Conservation (phyloP, 805 yeast genomes). For the Hanseniaspora occidentalis region DNA sequence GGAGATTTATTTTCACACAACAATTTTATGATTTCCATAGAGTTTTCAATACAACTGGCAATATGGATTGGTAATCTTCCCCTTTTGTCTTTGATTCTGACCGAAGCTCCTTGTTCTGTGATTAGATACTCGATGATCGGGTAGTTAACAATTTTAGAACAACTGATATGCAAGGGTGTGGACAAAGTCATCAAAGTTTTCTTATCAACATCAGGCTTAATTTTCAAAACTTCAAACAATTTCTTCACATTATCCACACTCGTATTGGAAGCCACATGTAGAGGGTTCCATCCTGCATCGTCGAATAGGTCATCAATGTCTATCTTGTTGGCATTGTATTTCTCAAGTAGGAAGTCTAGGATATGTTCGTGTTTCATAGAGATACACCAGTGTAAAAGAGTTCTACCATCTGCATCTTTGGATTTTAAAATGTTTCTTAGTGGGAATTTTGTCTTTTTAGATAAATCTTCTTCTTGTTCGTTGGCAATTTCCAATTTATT, state of each 20-base stretch:
- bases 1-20: slow-evolving; percentile 45
- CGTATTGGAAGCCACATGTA: slow-evolving; percentile 78
- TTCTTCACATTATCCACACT: slow-evolving; percentile 37
- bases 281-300: slow-evolving; percentile 77
- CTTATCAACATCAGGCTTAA: slow-evolving; percentile 43
- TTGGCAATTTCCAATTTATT: slow-evolving; percentile 18
- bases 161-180: background rate
- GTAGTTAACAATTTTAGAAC: background rate
- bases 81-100: slow-evolving; percentile 52
- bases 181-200: slow-evolving; percentile 29
- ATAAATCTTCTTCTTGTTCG: background rate
- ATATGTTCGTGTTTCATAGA: slow-evolving; percentile 45
- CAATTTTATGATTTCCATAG: slow-evolving; percentile 39
- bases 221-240: slow-evolving; percentile 38
- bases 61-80: slow-evolving; percentile 64
- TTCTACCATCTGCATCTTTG: slow-evolving; percentile 61
- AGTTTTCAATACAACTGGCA: slow-evolving; percentile 65
- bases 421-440: slow-evolving; percentile 34
- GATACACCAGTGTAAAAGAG: slow-evolving; percentile 84
- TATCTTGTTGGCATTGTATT: slow-evolving; percentile 20
- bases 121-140: slow-evolving; percentile 28
- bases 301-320: slow-evolving; percentile 63
- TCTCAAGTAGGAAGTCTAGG: slow-evolving; percentile 30
- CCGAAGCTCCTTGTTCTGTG: slow-evolving; percentile 41
- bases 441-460: slow-evolving; percentile 9